Evolutionary conservation across 148 eudicot species (phyloP).

Genomic region (Rhododendron ferrugineum): DNA sequence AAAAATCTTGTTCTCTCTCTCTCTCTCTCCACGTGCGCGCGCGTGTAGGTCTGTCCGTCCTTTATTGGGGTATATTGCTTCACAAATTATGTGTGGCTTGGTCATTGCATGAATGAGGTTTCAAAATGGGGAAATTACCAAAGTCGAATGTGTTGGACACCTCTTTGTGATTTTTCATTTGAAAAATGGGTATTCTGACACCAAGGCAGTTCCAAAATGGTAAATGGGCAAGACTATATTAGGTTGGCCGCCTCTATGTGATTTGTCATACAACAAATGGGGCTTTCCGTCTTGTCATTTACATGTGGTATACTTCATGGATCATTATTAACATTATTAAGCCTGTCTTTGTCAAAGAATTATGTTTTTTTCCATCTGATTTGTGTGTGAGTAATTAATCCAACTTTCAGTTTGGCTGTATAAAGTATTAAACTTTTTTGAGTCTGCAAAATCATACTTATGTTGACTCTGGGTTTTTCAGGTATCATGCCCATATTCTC

Average conservation of each 20-base stretch:
- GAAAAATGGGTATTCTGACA: neutral
- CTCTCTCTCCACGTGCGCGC: neutral
- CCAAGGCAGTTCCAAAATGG: neutral
- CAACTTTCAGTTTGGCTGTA: neutral
- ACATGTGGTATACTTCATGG: neutral
- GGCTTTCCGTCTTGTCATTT: neutral
- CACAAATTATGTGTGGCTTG: neutral
- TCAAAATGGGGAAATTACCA: neutral
- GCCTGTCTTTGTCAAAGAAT: no score
- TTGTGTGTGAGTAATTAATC: neutral
- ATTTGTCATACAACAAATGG: neutral
- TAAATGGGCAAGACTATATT: neutral
- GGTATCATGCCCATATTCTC: constrained; percentile 80
- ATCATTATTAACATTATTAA: neutral
- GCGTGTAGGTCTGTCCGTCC: neutral
- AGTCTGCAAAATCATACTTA: neutral
- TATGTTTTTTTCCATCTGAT: neutral
- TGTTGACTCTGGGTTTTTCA: constrained; percentile 19
- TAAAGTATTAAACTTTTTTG: neutral
- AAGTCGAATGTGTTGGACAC: neutral
- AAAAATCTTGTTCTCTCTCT: neutral
- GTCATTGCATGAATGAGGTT: neutral
- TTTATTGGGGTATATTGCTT: neutral
- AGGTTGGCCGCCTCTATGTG: neutral
- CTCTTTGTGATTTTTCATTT: neutral